Evolutionary conservation across 495 filamentous ascomycete genomes (phyloP).

Genomic region (Thermochaetoides thermophila): DNA sequence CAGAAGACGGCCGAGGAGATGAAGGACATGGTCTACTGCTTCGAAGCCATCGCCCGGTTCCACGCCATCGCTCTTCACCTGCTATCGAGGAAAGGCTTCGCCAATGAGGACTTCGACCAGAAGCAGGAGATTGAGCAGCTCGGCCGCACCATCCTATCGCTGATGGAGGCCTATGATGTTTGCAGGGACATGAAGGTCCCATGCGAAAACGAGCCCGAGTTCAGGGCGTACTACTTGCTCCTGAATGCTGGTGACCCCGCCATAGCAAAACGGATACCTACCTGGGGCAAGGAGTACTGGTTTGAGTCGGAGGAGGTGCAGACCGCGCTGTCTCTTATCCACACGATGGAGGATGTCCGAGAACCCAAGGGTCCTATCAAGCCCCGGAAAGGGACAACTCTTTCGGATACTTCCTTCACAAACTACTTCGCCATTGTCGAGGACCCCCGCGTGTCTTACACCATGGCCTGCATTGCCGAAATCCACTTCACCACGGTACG

Average conservation of each 20-base stretch:
- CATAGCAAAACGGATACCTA: slow-evolving; percentile 58
- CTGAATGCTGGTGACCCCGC: slow-evolving; percentile 66
- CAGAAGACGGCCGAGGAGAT: slow-evolving; percentile 42
- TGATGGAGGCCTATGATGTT: slow-evolving; percentile 81
- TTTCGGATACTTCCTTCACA: slow-evolving; percentile 46
- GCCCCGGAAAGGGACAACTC: slow-evolving; percentile 26
- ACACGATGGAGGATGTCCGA: slow-evolving; percentile 19
- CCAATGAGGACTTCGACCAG: slow-evolving; percentile 59
- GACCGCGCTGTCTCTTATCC: slow-evolving; percentile 24
- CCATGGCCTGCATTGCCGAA: slow-evolving; percentile 89
- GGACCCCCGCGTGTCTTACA: slow-evolving; percentile 59
- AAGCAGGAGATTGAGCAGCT: slow-evolving; percentile 92
- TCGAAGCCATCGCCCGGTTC: slow-evolving; percentile 81
- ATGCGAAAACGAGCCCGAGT: slow-evolving; percentile 69
- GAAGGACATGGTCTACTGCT: slow-evolving; percentile 61
- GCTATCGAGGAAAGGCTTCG: slow-evolving; percentile 47
- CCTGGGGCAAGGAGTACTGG: slow-evolving; percentile 64
- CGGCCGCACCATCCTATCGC: slow-evolving; percentile 68
- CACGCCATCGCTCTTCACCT: slow-evolving; percentile 82
- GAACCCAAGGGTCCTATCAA: slow-evolving; percentile 21
- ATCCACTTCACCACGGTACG: slow-evolving; percentile 76
- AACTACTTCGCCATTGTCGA: slow-evolving; percentile 65
- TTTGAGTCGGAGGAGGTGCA: slow-evolving; percentile 43
- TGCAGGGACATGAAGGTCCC: slow-evolving; percentile 33
- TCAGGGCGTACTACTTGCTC: slow-evolving; percentile 78